These are phyloP conservation scores for Solanum rostratum DNA, from an alignment of 257 asterid genomes.

Conservation along the genomic window DNA sequence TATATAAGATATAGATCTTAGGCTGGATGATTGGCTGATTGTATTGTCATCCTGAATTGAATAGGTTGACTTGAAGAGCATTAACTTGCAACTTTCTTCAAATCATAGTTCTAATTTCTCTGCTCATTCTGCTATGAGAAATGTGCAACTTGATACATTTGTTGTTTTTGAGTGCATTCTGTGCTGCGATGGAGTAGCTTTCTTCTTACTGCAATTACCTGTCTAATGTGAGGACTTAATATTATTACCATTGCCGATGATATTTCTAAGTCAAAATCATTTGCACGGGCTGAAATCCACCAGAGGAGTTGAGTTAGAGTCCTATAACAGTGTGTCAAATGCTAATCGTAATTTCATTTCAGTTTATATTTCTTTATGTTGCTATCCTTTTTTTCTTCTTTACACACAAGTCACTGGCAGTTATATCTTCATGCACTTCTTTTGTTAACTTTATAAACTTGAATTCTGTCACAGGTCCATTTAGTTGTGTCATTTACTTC, in stretches of 20 bases:
- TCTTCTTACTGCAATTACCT: not conserved
- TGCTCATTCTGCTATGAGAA: not conserved
- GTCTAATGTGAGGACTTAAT: not conserved
- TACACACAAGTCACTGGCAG: not conserved
- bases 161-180: not conserved
- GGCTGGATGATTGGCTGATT: not conserved
- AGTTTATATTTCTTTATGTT: not conserved
- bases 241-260: not conserved
- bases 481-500: not conserved
- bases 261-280: not conserved
- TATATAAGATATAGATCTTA: not conserved
- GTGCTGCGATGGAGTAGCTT: not conserved
- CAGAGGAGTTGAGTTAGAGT: not conserved
- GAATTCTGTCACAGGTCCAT: not conserved
- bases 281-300: not conserved
- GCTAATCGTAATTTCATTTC: not conserved
- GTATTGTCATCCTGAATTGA: not conserved
- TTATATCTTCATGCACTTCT: not conserved
- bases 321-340: not conserved
- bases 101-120: not conserved
- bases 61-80: not conserved
- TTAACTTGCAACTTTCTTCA: not conserved
- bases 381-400: not conserved
- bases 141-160: not conserved
- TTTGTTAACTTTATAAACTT: not conserved